Evolutionary conservation across 2,329 filamentous ascomycete species (phyloP), one percentile per base, ranked within the genome.

Genomic region (Cercospora citrullina): DNA sequence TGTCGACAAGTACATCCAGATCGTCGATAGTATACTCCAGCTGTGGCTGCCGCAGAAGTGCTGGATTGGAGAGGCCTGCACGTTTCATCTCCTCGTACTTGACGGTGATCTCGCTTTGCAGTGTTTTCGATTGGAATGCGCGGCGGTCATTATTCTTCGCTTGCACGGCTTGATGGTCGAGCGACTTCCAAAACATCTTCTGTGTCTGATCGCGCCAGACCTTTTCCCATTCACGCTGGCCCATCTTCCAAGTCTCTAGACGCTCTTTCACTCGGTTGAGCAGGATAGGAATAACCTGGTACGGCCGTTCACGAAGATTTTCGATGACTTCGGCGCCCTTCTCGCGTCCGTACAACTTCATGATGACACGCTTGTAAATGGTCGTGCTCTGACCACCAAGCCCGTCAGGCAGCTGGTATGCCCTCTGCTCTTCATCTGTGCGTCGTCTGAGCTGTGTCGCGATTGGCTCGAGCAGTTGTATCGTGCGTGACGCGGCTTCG

Each of bases 141-240:
- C 93, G 69, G 91, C 86, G 98, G 81, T 99, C 95, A 42, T 87
- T 89, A 71, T 90, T 88, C 81, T 95, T 96, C 75, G 93, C 91
- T 63, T 93, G 90, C 68, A 96, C 93, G 21, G 93, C 93, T 86
- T 98, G 96, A 77, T 99, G 95, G 76, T 99, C 95, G 63, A 99
- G 87, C 79, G 93, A 97, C 83, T 93, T 96, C 81, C 96, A 92
- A 80, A 97, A 96, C 83, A 96, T 94, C 75, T 91, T 90, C 77
- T 96, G 91, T 26, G 94, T 98, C 81, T 98, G 95, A 60, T 93
- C 90, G 71, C 95, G 93, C 95, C 95, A 99, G 7, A 99, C 93
- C 81, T 97, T 97, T 80, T 98, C 94, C 95, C 95, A 99, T 78
- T 99, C 96, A 33, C 95, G 92, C 84, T 92, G 94, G 5, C 93